Base-by-base conservation (phyloP, 2,329 filamentous ascomycete species). In the Fusarium metavorans region DNA sequence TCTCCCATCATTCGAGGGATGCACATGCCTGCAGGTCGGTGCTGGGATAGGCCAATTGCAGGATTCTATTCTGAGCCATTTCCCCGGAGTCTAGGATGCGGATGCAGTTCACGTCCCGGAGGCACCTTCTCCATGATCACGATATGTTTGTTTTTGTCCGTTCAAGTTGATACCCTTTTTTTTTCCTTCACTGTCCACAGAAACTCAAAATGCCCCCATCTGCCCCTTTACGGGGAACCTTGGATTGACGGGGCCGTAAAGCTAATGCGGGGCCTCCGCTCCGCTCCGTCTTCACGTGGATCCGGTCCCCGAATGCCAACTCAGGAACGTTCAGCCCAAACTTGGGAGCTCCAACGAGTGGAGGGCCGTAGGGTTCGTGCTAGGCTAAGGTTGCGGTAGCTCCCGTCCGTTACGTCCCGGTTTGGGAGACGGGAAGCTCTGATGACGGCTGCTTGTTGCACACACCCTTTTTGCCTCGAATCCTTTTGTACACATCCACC, bases 61-160 rank as follows among this genome's bases (percentile, higher is more conserved):
- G 67, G 39, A 56, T 45, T 62, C 45, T 62, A 76, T 70, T 67
- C 64, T 67, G 61, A 69, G 73, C 64, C 39, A 39, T 73, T 68
- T 66, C 74, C 69, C 67, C 66, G 50, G 74, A 65, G 60, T 75
- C 68, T 64, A 74, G 37, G 20, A 32, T 45, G 18, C 18, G 43
- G n/a, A 39, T 20, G 35, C 50, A 54, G 50, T 54, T 54, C 50
- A 54, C 50, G 50, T 54, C 50, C 50, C 11, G 27, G 30, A n/a
- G 5, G 10, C 18, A 48, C 8, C 18, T 54, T 54, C 11, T 34
- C 27, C 50, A 34, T 32, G n/a, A 20, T 27, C 50, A 20, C 11
- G 50, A 34, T 34, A 34, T 54, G 18, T 54, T 54, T 32, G n/a
- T 52, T 50, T 32, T 34, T 20, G 10, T 32, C 27, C n/a, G 18